A percentile compares a stretch with the other conserved stretches of the same genome.
These are phyloP conservation scores for Magnusiomyces suaveolens DNA, from an alignment of 1,139 yeast species.

Conservation along the genomic window DNA sequence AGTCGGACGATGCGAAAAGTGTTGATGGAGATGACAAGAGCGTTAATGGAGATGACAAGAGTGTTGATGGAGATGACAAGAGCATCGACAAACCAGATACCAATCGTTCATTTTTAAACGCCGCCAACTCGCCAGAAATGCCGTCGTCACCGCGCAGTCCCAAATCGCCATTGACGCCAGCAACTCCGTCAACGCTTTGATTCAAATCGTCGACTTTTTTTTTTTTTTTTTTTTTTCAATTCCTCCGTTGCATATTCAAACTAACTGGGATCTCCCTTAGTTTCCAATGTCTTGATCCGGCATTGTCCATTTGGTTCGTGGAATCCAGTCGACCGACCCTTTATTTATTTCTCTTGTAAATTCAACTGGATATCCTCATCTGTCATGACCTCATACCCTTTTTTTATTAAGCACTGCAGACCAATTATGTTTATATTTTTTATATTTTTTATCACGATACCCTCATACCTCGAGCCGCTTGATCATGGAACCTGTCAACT, in stretches of 20 bases:
- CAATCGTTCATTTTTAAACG: neutral
- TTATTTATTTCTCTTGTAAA: too few relatives aligned
- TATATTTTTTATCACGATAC: too few relatives aligned
- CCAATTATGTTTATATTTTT: too few relatives aligned
- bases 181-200: neutral
- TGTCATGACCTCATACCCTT: too few relatives aligned
- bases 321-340: too few relatives aligned
- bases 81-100: neutral
- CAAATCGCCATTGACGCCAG: neutral
- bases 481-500: too few relatives aligned
- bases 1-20: neutral
- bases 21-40: neutral
- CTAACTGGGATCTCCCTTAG: constrained; percentile 1
- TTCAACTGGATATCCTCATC: too few relatives aligned
- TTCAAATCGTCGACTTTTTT: neutral
- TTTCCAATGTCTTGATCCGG: neutral
- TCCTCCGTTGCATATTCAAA: neutral
- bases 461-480: too few relatives aligned
- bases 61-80: neutral
- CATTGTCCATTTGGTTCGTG: too few relatives aligned
- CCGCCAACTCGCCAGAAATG: neutral
- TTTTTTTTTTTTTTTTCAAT: neutral
- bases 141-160: neutral
- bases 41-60: neutral
- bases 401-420: too few relatives aligned